phyloP scores from a whole-genome alignment of 495 filamentous ascomycete genomes.

The Neurospora sublineolata region DNA sequence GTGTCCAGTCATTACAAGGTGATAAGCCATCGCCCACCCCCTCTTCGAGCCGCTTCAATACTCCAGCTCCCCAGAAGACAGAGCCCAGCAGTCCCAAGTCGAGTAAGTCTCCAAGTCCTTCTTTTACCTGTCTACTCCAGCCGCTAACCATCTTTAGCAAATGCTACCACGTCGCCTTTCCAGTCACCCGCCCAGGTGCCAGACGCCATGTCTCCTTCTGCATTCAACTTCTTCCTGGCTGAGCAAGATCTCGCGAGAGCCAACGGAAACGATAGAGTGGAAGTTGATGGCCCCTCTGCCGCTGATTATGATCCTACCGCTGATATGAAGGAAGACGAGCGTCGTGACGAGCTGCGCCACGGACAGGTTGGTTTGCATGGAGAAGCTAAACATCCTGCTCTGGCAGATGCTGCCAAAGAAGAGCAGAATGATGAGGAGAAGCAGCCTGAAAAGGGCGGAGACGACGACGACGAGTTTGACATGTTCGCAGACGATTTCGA shows the following conservation, averaged over 20 bases:
- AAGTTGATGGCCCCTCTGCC: conserved; percentile 67
- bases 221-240: conserved; percentile 32
- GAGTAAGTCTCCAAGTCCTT: conserved; percentile 15
- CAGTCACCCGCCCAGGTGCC: conserved; percentile 24
- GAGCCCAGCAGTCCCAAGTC: conserved; percentile 32
- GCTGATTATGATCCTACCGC: conserved; percentile 90
- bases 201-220: conserved; percentile 32
- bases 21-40: conserved; percentile 46
- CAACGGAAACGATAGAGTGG: conserved; percentile 36
- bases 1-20: conserved; percentile 66
- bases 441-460: conserved; percentile 31
- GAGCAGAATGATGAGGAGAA: conserved; percentile 19
- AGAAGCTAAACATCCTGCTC: conserved; percentile 19
- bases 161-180: conserved; percentile 19
- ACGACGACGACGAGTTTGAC: conserved; percentile 62
- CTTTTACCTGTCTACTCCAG: not conserved
- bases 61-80: conserved; percentile 20
- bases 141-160: conserved; percentile 8
- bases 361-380: conserved; percentile 37
- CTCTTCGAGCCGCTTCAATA: conserved; percentile 33
- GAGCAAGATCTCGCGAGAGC: conserved; percentile 56
- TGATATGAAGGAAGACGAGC: conserved; percentile 83
- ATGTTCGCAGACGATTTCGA: conserved; percentile 93
- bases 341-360: conserved; percentile 55
- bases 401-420: conserved; percentile 11